These are phyloP conservation scores for Aspergillus fijiensis DNA, from an alignment of 2,329 filamentous ascomycete species.

Conservation along the genomic window DNA sequence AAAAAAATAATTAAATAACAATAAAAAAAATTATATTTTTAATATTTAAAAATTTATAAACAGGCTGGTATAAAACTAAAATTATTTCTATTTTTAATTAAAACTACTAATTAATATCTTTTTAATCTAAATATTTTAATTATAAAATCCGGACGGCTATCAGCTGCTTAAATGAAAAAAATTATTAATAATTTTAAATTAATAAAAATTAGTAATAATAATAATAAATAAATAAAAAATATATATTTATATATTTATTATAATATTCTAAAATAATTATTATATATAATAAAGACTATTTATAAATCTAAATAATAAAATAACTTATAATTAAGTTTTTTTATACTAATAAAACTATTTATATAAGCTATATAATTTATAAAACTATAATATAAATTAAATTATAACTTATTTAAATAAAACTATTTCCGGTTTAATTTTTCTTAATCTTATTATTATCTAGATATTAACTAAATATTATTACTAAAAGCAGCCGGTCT, in stretches of 20 bases:
- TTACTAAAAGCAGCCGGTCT: neutral
- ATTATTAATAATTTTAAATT: too few relatives aligned
- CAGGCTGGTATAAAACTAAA: neutral
- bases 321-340: neutral
- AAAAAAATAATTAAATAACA: neutral
- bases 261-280: neutral
- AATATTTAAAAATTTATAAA: neutral
- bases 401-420: too few relatives aligned
- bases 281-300: neutral
- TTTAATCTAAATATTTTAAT: too few relatives aligned
- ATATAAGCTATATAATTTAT: neutral
- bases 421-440: neutral
- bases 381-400: too few relatives aligned
- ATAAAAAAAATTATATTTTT: neutral
- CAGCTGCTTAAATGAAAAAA: too few relatives aligned
- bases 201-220: too few relatives aligned
- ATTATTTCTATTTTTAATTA: neutral
- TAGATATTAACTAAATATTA: neutral
- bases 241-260: neutral
- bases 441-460: neutral
- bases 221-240: too few relatives aligned
- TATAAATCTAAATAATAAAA: neutral
- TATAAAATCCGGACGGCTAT: too few relatives aligned
- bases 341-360: neutral
- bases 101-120: neutral